Percentiles rank a stretch among this genome's conserved stretches.
Evolutionary conservation across 345 rosid genomes (phyloP).

Genomic region (Hibiscus tridactylites): DNA sequence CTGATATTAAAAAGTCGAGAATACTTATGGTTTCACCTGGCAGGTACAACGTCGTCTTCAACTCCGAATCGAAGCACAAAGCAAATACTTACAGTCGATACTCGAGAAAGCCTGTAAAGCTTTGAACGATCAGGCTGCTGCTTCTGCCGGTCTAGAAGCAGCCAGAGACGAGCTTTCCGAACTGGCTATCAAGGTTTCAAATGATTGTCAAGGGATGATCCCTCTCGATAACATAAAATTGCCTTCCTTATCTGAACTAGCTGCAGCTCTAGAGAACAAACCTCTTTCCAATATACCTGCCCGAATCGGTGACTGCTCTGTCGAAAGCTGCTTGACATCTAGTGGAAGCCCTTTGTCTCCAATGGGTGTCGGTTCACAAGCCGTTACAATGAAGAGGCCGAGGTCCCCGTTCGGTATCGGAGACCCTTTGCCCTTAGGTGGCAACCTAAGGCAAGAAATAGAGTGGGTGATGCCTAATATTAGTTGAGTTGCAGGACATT

Average conservation of each 20-base stretch:
- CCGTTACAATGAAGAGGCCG: slow-evolving; percentile 45
- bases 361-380: slow-evolving; percentile 30
- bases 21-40: slow-evolving; percentile 10
- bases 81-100: slow-evolving; percentile 74
- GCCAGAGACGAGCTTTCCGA: slow-evolving; percentile 84
- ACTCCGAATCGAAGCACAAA: slow-evolving; percentile 81
- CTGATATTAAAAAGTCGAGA: neutral
- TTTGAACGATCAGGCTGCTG: slow-evolving; percentile 62
- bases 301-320: neutral
- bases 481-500: slow-evolving; percentile 26
- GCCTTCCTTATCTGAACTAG: slow-evolving; percentile 55
- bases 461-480: slow-evolving; percentile 70
- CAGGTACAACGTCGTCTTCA: slow-evolving; percentile 87
- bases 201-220: slow-evolving; percentile 39
- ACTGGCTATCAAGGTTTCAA: slow-evolving; percentile 64
- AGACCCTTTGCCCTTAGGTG: slow-evolving; percentile 38
- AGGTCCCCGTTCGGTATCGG: slow-evolving; percentile 42
- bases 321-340: neutral
- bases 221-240: slow-evolving; percentile 42
- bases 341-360: slow-evolving; percentile 27
- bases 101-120: slow-evolving; percentile 92
- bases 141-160: slow-evolving; percentile 59
- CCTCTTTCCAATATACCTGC: slow-evolving; percentile 25
- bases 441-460: slow-evolving; percentile 45
- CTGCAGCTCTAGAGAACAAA: slow-evolving; percentile 48